These are phyloP conservation scores for Microthlaspi erraticum DNA, from an alignment of 345 rosid species.

Conservation along the genomic window DNA sequence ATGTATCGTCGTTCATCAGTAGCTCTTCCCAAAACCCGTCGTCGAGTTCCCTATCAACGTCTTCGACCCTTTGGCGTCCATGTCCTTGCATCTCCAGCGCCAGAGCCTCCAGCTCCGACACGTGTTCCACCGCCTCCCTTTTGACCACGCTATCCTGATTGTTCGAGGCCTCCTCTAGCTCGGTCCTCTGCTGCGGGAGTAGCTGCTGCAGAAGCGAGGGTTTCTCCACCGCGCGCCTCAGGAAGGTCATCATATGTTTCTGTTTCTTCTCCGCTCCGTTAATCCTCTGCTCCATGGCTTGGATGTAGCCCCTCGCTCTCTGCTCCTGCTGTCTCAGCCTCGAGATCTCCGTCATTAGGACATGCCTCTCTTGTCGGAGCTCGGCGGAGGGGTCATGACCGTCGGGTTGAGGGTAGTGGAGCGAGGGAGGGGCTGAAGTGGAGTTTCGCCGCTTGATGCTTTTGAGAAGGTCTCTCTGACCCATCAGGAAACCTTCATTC, in stretches of 20 bases:
- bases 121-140: conserved; percentile 55
- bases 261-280: conserved; percentile 77
- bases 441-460: conserved; percentile 70
- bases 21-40: conserved; percentile 76
- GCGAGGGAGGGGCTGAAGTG: conserved; percentile 46
- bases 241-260: conserved; percentile 86
- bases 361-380: conserved; percentile 67
- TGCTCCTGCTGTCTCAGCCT: conserved; percentile 77
- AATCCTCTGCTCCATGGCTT: conserved; percentile 69
- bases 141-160: conserved; percentile 46
- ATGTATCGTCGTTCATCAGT: conserved; percentile 48
- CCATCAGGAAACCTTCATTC: conserved; percentile 80
- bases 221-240: conserved; percentile 70
- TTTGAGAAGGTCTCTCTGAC: conserved; percentile 71
- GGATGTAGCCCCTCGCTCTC: conserved; percentile 60
- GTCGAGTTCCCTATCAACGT: conserved; percentile 51
- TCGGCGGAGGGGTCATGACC: conserved; percentile 54
- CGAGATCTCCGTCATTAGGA: conserved; percentile 62
- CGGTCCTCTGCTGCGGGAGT: conserved; percentile 53
- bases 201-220: conserved; percentile 68
- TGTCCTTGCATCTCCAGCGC: conserved; percentile 88
- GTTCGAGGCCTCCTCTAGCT: conserved; percentile 56
- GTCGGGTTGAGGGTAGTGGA: conserved; percentile 43
- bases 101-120: conserved; percentile 82
- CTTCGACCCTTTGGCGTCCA: conserved; percentile 47